phyloP scores from a whole-genome alignment of 352 stramenopile genomes.

The Lagenidium sp. region DNA sequence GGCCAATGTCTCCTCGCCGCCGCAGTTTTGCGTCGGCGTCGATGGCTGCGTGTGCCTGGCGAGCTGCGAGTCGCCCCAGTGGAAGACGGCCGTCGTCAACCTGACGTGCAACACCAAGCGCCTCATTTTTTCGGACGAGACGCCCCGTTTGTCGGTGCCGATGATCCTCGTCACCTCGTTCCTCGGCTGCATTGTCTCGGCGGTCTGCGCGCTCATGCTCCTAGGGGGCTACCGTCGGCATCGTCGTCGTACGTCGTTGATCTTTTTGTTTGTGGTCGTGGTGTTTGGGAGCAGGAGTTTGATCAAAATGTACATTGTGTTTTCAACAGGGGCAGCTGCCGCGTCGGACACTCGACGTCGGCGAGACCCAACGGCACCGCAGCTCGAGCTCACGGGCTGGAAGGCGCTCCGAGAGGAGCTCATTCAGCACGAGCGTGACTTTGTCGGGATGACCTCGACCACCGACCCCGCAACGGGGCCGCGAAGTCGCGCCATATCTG shows the following conservation, averaged over 20 bases:
- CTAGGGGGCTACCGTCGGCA: conserved; percentile 7
- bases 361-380: conserved; percentile 14
- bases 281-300: no score
- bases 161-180: conserved; percentile 7
- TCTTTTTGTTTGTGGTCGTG: background rate
- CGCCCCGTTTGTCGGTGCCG: conserved; percentile 1
- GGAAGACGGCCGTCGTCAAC: conserved; percentile 21
- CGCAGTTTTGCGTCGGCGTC: conserved; percentile 31
- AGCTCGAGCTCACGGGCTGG: conserved; percentile 39
- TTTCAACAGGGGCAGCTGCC: no score
- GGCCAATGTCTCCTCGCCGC: conserved; percentile 15
- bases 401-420: conserved; percentile 43
- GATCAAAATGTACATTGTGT: no score
- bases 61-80: conserved; percentile 38
- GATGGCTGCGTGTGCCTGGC: conserved; percentile 41
- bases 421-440: conserved; percentile 36
- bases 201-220: conserved; percentile 6
- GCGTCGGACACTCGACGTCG: no score
- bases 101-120: conserved; percentile 25
- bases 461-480: conserved; percentile 6
- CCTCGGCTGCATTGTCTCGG: conserved; percentile 6
- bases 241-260: conserved; percentile 6
- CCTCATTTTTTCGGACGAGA: background rate
- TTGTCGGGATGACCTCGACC: conserved; percentile 8
- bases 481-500: no score